Evolutionary conservation across 257 asterid species (phyloP).

Genomic region (Scutellaria minor): DNA sequence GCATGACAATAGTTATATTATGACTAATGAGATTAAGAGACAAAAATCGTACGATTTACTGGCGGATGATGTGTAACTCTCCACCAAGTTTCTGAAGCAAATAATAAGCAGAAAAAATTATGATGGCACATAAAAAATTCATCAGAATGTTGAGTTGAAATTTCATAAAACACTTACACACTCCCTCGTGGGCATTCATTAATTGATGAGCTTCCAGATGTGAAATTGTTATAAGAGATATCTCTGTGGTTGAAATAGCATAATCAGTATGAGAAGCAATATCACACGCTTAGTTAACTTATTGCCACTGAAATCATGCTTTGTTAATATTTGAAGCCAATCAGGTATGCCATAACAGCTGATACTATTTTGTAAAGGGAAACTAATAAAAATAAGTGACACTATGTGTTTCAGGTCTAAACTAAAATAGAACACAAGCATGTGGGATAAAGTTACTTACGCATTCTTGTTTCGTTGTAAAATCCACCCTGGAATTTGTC

Average conservation of each 20-base stretch:
- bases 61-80: conserved; percentile 66
- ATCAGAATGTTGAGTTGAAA: neutral
- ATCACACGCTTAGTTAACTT: neutral
- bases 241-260: conserved; percentile 60
- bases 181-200: conserved; percentile 72
- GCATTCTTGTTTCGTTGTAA: conserved; percentile 70
- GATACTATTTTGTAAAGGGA: too few relatives aligned
- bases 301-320: too few relatives aligned
- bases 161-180: conserved; percentile 59
- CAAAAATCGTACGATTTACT: conserved; percentile 53
- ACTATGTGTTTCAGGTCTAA: neutral
- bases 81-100: conserved; percentile 77
- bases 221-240: conserved; percentile 75
- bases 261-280: conserved; percentile 24
- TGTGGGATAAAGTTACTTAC: conserved; percentile 46
- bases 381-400: neutral
- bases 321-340: too few relatives aligned
- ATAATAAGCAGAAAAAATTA: conserved; percentile 26
- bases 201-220: conserved; percentile 54
- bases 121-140: conserved; percentile 11
- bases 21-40: neutral
- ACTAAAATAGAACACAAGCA: conserved; percentile 19
- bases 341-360: too few relatives aligned
- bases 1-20: neutral
- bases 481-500: conserved; percentile 68